Evolutionary conservation across 208 protist species (phyloP), one percentile per base, ranked within the genome.

Genomic region (Trypanosoma theileri): DNA sequence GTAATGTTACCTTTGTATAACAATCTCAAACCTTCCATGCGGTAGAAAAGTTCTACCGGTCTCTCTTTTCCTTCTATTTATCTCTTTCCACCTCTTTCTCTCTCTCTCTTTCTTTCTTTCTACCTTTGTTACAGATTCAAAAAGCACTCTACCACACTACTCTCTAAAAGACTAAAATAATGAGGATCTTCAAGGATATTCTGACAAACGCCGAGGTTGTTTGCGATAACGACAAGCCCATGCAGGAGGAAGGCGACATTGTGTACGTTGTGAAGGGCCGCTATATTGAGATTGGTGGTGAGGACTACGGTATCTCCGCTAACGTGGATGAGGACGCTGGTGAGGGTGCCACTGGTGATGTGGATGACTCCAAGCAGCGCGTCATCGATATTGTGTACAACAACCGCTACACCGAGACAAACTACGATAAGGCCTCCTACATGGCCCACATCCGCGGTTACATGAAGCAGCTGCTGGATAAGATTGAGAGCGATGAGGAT

Each of bases 391-490:
- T 96, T 51, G 85, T 97, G 75, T 53, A 95, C 88, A 89, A 87
- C 79, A 95, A 95, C 78, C 85, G 89, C 73, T 94, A 96, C 82
- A 89, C 81, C 59, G 91, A 95, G 85, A 96, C 91, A 48, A 85
- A 67, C 75, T 97, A 96, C 82, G 93, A 97, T 85, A 97, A 97
- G 91, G 84, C 84, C 59, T 86, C 79, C 41, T 97, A 96, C 85
- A 95, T 92, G 81, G 88, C 88, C 53, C 86, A 97, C 88, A 93
- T 97, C 74, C 91, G 92, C 62, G 64, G 72, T 61, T 96, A 96
- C 91, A 96, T 97, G 88, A 94, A 95, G 88, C 71, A 77, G 40
- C 74, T 97, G 58, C 79, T 93, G 59, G 89, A 94, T 73, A 78
- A 81, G 61, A 93, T 97, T 73, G 78, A 94, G 66, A 69, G 72